Base-by-base conservation (phyloP, 305 asterid species). In the Fraxinus nigra region DNA sequence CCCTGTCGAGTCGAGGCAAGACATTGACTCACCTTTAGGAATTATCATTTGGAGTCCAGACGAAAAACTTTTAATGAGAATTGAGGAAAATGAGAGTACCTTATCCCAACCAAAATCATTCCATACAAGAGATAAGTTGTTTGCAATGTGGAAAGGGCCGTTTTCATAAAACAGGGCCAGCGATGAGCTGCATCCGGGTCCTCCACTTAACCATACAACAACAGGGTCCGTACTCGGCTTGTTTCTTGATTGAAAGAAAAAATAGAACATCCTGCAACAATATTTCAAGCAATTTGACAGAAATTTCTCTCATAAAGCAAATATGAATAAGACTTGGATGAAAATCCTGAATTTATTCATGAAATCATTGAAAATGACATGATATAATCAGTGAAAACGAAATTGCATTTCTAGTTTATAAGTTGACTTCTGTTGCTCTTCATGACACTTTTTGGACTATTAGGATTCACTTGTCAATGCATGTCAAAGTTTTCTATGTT, bases 101-200 rank as follows among this genome's bases (percentile, higher is more conserved):
- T 91, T 90, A 79, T 93, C 99, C 99, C 99, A 94, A 22, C 99
- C 98, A 80, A 82, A 93, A 73, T 94, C 92, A 83, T 96, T 96
- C 98, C 97, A 96, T 20, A 81, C 77, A 35, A 96, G 90, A 74
- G 99, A 93, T 77, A 91, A 33, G 81, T 92, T 91, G 46, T 84
- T 77, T 20, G 92, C 77, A 8, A 96, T 82, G 73, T 90, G 89
- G 59, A 90, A 94, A 34, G 99, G 99, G 28, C 98, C 99, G 75
- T 96, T 96, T 89, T 96, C 99, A 80, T 92, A 91, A 79, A 96
- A 94, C 90, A 96, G 83, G 67, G 99, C 98, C 72, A 94, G 35
- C 72, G 87, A 93, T 80, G 97, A 84, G 83, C 98, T 89, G 89
- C 99, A 96, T 10, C 99, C 99, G 16, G 98, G 99, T 34, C 99